These are phyloP conservation scores for Pseudoscleropodium purum DNA, from an alignment of 225 moss, liverwort and hornwort genomes.

Conservation along the genomic window DNA sequence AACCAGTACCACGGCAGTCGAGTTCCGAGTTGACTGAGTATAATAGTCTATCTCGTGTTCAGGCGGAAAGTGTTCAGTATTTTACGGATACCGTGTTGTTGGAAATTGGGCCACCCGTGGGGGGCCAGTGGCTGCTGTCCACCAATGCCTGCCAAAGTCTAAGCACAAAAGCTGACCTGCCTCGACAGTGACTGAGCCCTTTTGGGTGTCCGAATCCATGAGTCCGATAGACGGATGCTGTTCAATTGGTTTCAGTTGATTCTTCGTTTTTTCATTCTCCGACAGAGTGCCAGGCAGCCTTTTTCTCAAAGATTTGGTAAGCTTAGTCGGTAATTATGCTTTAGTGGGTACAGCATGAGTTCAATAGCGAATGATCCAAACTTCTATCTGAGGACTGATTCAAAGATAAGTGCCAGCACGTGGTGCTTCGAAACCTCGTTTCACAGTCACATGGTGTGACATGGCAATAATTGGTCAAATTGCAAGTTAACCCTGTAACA, in stretches of 20 bases:
- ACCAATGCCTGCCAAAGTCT: neutral
- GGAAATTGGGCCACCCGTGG: neutral
- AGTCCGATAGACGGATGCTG: too few species aligned
- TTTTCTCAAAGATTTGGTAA: neutral
- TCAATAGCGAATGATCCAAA: neutral
- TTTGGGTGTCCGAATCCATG: too few species aligned
- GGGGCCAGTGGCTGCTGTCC: neutral
- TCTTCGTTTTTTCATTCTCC: neutral
- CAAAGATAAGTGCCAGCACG: neutral
- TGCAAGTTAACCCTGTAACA: too few species aligned
- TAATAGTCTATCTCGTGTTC: neutral
- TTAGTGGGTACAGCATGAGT: neutral
- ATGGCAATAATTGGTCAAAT: neutral
- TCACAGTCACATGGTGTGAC: neutral
- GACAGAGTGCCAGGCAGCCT: neutral
- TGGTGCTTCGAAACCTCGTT: neutral
- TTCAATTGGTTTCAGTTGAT: too few species aligned
- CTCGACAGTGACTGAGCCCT: too few species aligned
- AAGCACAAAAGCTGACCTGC: neutral
- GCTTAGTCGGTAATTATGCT: neutral
- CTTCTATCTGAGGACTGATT: neutral
- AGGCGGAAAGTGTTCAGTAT: too few species aligned
- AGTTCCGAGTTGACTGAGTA: neutral
- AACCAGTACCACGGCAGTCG: neutral
- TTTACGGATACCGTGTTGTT: neutral